Evolutionary conservation across 192 early-diverging fungal species (phyloP), one percentile per base, ranked within the genome.

Genomic region (Backusella morwellensis): DNA sequence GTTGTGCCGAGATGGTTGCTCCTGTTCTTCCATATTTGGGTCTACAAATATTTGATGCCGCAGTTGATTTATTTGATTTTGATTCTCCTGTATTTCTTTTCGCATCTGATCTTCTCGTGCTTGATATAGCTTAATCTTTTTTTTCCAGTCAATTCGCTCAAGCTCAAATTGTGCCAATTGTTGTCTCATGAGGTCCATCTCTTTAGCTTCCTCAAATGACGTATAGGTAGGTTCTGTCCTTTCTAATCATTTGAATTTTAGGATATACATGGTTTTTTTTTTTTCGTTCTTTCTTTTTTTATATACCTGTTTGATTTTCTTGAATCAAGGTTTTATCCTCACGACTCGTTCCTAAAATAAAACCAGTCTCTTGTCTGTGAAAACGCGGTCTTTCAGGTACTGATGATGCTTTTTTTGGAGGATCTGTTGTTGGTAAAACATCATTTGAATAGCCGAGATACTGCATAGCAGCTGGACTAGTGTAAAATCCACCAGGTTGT

Each of bases 41-140:
- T 15, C 26, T 29, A 63, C 21, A 23, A 63, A 29, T 12, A 26
- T 26, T 29, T 26, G 47, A n/a, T 63, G 21, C 56, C 56, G 21
- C 26, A 63, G 56, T 63, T 63, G 56, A 63, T 63, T 63, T 12
- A 63, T 63, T 63, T 63, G 56, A 11, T 63, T 63, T 29, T 63
- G 56, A 29, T 63, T 63, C 26, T 63, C 23, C 11, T 63, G 56
- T 23, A 63, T 63, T 63, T 63, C 56, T 63, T 63, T 63, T 63
- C 56, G 56, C 56, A 63, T 63, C 56, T 63, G 56, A 63, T 63
- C 56, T 29, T 63, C 56, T 63, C 56, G 56, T 26, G 56, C 23
- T 26, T 63, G 56, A 63, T 63, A 63, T 23, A 29, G 3, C 11
- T 63, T 63, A 4, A 63, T 63, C 4, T 63, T 63, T 29, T 63